phyloP scores from a whole-genome alignment of 345 rosid species.

The Geranium rotundifolium region DNA sequence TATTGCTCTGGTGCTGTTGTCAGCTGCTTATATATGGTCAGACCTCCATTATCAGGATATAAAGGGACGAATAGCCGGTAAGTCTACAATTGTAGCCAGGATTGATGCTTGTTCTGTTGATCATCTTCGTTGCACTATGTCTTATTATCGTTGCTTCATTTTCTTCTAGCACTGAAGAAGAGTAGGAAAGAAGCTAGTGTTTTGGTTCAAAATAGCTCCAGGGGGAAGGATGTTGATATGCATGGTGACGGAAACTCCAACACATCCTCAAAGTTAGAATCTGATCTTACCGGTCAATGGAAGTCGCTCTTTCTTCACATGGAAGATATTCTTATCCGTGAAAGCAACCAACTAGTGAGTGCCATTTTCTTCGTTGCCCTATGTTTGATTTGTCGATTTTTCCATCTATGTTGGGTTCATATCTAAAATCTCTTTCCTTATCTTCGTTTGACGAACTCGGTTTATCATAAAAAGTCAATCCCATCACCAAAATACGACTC shows the following conservation, averaged over 20 bases:
- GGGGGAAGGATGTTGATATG: conserved; percentile 31
- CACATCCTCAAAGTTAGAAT: conserved; percentile 39
- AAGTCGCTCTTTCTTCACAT: conserved; percentile 68
- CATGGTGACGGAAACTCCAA: conserved; percentile 22
- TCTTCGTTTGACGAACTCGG: not conserved
- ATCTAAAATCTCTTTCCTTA: not conserved
- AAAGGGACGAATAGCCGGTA: conserved; percentile 71
- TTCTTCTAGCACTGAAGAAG: conserved; percentile 50
- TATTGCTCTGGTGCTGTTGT: not conserved
- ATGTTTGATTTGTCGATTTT: not conserved
- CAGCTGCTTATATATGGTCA: conserved; percentile 91
- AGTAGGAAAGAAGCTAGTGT: conserved; percentile 64
- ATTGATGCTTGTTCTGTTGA: conserved; percentile 3
- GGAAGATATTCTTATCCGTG: conserved; percentile 53
- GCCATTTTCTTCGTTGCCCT: not conserved
- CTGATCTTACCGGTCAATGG: conserved; percentile 62
- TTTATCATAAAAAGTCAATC: not conserved
- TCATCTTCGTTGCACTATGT: not conserved
- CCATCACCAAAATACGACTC: too few species aligned
- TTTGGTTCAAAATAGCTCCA: conserved; percentile 39
- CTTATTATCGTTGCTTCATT: not conserved
- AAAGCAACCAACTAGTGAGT: conserved; percentile 76
- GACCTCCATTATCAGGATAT: conserved; percentile 88
- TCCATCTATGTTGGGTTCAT: not conserved
- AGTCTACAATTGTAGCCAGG: conserved; percentile 4